Evolutionary conservation across 2,329 filamentous ascomycete genomes (phyloP), one percentile per base, ranked within the genome.

Genomic region (Sphaerulina vaccinii): DNA sequence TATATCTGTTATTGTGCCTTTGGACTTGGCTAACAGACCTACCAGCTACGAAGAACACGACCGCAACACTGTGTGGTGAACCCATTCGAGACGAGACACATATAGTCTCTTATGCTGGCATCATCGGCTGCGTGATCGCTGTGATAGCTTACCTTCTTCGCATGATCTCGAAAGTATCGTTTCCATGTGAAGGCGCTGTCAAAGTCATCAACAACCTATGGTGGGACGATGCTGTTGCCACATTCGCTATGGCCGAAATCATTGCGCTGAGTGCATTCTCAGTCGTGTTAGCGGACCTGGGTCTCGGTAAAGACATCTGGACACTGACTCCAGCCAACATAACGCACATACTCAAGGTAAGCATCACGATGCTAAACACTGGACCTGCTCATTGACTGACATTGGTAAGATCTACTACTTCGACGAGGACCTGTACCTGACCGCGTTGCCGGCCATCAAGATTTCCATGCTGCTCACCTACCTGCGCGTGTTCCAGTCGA

Each of bases 251-350:
- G 49, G 16, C 51, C 6, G 39, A 55, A 16, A 49, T 55, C 10
- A 53, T 59, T n/a, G 35, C 52, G 9, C 21, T 57, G 9, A 49
- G 37, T 35, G 40, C 32, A 8, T 22, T 51, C n/a, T 52, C 38
- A 2, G 49, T 55, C 9, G 44, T 48, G 2, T 35, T 59, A 36
- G 56, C 58, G 8, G 49, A 62, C 10, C 15, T 51, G 9, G 62
- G 61, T 11, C 50, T 63, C 5, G 61, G 61, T 1, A 60, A 58
- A 48, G 62, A 63, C 19, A 44, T 59, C n/a, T 59, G 57, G 57
- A 59, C 54, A 2, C 18, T 59, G n/a, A 44, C 49, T 7, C 56
- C 56, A 21, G 33, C 43, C 18, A 57, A 57, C 39, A 54, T 59
- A 15, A 57, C 52, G 1, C 42, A 27, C 10, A 59, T 59, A n/a